These are phyloP conservation scores for Marsdenia floribunda DNA, from an alignment of 257 asterid species.

Conservation along the genomic window DNA sequence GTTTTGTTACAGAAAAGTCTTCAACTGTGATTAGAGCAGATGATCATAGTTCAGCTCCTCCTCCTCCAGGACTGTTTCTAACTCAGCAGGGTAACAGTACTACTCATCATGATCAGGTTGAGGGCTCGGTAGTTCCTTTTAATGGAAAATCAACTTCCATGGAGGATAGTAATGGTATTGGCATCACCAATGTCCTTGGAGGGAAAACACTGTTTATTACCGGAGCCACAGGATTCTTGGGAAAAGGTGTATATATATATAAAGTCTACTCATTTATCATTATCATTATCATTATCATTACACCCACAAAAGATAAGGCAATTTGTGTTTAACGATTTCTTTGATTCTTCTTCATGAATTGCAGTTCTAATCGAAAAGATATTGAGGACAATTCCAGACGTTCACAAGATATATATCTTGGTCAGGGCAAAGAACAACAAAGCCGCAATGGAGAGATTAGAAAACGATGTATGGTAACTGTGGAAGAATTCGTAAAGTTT, in stretches of 20 bases:
- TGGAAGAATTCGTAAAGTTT: background rate
- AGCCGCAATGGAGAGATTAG: conserved; percentile 60
- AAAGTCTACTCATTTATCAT: background rate
- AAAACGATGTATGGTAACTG: conserved; percentile 58
- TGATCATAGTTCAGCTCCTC: conserved; percentile 32
- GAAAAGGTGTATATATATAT: conserved; percentile 38
- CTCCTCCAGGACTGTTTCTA: background rate
- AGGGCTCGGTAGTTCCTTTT: conserved; percentile 36
- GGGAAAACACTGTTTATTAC: conserved; percentile 55
- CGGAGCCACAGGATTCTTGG: conserved; percentile 70
- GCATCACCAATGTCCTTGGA: conserved; percentile 40
- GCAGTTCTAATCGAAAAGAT: conserved; percentile 89
- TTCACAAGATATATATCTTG: conserved; percentile 60
- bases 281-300: background rate
- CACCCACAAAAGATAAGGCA: too few relatives aligned
- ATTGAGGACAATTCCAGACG: conserved; percentile 81
- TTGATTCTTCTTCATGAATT: background rate
- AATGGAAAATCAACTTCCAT: conserved; percentile 17
- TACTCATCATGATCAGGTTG: conserved; percentile 21
- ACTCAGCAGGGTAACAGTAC: conserved; percentile 20
- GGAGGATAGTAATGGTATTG: conserved; percentile 41
- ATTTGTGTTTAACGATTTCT: background rate
- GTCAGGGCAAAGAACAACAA: conserved; percentile 77
- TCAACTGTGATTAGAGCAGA: conserved; percentile 31
- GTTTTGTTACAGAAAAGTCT: conserved; percentile 50